Evolutionary conservation across 2,329 filamentous ascomycete species (phyloP).

Genomic region (Penicillium brasilianum): DNA sequence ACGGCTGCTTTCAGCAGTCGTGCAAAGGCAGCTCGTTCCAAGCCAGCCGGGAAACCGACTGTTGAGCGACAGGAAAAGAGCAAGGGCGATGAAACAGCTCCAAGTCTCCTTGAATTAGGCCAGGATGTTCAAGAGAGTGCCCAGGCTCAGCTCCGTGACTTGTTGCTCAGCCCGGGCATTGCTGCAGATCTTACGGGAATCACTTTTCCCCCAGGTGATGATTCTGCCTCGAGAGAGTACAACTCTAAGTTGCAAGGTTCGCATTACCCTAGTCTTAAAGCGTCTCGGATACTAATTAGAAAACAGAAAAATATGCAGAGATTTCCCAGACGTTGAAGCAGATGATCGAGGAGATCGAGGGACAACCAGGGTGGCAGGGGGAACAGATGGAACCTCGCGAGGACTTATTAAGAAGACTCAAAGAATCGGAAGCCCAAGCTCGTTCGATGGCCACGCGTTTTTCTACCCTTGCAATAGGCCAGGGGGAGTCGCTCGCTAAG

Average conservation of each 20-base stretch:
- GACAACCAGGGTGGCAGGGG: too few relatives aligned
- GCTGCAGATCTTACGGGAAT: conserved; percentile 1
- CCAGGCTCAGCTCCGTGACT: neutral
- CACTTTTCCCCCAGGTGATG: neutral
- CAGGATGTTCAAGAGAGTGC: neutral
- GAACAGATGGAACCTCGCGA: neutral
- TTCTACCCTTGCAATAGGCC: neutral
- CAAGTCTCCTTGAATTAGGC: neutral
- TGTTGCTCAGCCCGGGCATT: neutral
- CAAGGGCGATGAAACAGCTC: neutral
- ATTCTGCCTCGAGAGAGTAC: neutral
- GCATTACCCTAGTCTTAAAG: neutral
- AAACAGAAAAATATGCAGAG: neutral
- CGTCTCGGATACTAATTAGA: neutral
- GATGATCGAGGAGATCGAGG: too few relatives aligned
- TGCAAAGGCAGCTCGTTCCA: neutral
- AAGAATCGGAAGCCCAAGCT: too few relatives aligned
- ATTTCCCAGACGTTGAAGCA: too few relatives aligned
- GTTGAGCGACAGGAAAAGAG: neutral
- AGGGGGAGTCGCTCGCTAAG: neutral
- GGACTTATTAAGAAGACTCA: too few relatives aligned
- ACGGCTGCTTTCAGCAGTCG: neutral
- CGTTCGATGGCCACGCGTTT: too few relatives aligned
- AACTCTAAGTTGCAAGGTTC: neutral
- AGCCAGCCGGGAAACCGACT: neutral